Evolutionary conservation across 2,329 filamentous ascomycete species (phyloP), one percentile per base, ranked within the genome.

Genomic region (Microdochium paspali): DNA sequence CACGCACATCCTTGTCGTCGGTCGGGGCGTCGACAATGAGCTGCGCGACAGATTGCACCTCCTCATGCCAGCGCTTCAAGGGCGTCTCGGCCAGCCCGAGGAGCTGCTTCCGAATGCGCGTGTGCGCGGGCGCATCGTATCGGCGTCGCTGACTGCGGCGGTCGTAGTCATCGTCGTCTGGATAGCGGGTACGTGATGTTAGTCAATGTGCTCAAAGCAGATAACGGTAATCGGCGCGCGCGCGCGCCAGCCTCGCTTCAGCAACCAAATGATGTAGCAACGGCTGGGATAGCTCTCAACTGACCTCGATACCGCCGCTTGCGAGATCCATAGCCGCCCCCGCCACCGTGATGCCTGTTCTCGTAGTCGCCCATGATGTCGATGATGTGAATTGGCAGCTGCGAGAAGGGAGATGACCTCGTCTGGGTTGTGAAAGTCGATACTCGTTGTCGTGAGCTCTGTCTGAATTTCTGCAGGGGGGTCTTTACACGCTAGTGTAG

Each of bases 281-380:
- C n/a, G n/a, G n/a, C n/a, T n/a, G n/a, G n/a, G n/a, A n/a, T n/a
- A 74, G 31, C 87, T 0, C 76, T 23, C n/a, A 23, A 56, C 72
- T 56, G 64, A 90, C 89, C 89, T 86, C 87, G 77, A 61, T 83
- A 85, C 62, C 89, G 79, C 59, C 85, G 77, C 70, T 94, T 95
- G 64, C 85, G 82, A 58, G 79, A 80, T 63, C 82, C 72, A 59
- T 76, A 67, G 51, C 77, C 55, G 28, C 62, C 59, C 24, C 64
- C 66, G 31, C 73, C 68, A 13, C 63, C 59, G 30, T 72, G 64
- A 49, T 76, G 76, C 62, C 82, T 67, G 53, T 76, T 70, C 53
- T 80, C 77, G 64, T 77, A 71, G 56, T 82, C 78, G 44, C 73
- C 72, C 78, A 82, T 76, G 47, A 40, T 40, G 12, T 18, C 18